These are phyloP conservation scores for Globisporangium paddicum DNA, from an alignment of 352 stramenopile species.

Conservation along the genomic window DNA sequence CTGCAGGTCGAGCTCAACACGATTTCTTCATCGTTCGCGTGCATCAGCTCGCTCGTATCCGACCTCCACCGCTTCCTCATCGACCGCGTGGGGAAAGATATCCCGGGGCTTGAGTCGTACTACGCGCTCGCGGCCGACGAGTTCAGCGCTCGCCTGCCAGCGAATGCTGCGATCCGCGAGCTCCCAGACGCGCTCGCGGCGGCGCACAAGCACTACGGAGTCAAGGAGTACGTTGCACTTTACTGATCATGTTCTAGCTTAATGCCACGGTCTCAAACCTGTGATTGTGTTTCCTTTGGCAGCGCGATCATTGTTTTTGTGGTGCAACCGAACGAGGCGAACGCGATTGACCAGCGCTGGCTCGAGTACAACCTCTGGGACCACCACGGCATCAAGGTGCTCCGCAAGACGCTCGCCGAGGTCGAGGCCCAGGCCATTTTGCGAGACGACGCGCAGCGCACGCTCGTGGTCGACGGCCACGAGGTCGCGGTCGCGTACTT, in stretches of 20 bases:
- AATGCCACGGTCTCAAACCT: slow-evolving; percentile 5
- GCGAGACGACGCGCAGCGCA: slow-evolving; percentile 32
- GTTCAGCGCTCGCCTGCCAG: slow-evolving; percentile 41
- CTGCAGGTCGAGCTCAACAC: slow-evolving; percentile 98
- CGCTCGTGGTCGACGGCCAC: slow-evolving; percentile 48
- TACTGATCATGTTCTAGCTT: too few relatives aligned
- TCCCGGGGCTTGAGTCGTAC: slow-evolving; percentile 44
- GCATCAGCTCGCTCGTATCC: slow-evolving; percentile 90
- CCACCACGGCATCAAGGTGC: slow-evolving; percentile 66
- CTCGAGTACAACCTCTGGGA: slow-evolving; percentile 92
- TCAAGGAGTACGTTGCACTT: slow-evolving; percentile 59
- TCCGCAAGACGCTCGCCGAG: slow-evolving; percentile 74
- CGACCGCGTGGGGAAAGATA: slow-evolving; percentile 36
- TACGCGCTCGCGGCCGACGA: slow-evolving; percentile 39
- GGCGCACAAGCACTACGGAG: slow-evolving; percentile 67
- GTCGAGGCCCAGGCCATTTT: slow-evolving; percentile 37
- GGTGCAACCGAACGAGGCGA: slow-evolving; percentile 85
- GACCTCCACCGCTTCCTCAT: slow-evolving; percentile 86
- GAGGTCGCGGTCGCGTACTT: slow-evolving; percentile 96
- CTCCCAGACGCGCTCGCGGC: slow-evolving; percentile 60
- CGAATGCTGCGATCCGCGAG: slow-evolving; percentile 64
- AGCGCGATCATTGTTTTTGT: slow-evolving; percentile 89
- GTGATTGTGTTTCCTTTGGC: background rate
- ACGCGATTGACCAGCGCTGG: slow-evolving; percentile 91
- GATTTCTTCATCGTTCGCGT: slow-evolving; percentile 97